Evolutionary conservation across 1,284 basidiomycete genomes (phyloP).

Genomic region (Trametes hirsuta): DNA sequence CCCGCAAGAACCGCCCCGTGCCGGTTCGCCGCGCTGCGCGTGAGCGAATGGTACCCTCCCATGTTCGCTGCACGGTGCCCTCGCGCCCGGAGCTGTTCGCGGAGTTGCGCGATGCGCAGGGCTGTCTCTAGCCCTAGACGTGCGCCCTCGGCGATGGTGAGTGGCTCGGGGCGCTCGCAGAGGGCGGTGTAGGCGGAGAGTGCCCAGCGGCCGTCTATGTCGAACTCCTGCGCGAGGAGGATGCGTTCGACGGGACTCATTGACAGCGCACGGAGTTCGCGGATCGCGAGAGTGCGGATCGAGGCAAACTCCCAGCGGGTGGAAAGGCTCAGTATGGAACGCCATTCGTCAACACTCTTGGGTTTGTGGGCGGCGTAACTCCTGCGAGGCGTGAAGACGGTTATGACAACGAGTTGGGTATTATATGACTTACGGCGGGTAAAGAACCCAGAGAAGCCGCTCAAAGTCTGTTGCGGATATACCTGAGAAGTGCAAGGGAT

Average conservation of each 20-base stretch:
- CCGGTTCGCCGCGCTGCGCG: constrained; percentile 20
- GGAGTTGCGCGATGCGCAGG: constrained; percentile 28
- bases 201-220: constrained; percentile 28
- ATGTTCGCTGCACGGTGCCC: constrained; percentile 8
- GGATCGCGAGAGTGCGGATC: constrained; percentile 36
- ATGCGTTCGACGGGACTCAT: constrained; percentile 35
- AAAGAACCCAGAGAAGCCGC: constrained; percentile 35
- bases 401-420: background rate
- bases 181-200: constrained; percentile 33
- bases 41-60: constrained; percentile 24
- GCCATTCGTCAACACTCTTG: constrained; percentile 39
- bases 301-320: constrained; percentile 36
- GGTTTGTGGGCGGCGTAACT: constrained; percentile 23
- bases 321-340: constrained; percentile 38
- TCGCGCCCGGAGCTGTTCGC: constrained; percentile 27
- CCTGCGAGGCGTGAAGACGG: constrained; percentile 13
- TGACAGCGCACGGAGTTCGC: constrained; percentile 26
- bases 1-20: background rate
- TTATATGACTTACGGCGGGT: constrained; percentile 28
- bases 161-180: constrained; percentile 30
- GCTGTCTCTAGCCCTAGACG: constrained; percentile 33
- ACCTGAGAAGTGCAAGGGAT: constrained; percentile 32
- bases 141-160: constrained; percentile 32
- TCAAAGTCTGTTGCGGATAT: constrained; percentile 35
- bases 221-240: constrained; percentile 31